A percentile compares a stretch with the other conserved stretches of the same genome.
Evolutionary conservation across 2,329 filamentous ascomycete genomes (phyloP).

Genomic region (Fragosphaeria purpurea): DNA sequence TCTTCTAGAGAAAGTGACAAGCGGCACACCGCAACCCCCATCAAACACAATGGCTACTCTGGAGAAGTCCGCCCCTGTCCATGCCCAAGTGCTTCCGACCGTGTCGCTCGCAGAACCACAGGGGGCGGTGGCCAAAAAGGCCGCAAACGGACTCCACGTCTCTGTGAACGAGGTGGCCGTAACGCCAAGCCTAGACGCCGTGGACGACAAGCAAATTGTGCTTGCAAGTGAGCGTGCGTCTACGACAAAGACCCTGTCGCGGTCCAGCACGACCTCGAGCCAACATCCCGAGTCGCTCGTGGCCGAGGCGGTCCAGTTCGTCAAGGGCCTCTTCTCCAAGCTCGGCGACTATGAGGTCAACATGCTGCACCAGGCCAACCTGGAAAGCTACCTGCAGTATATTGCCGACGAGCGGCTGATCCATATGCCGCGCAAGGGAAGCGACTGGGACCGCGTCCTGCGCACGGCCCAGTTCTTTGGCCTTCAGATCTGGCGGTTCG

Average conservation of each 20-base stretch:
- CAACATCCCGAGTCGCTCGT: constrained; percentile 1
- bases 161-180: background rate
- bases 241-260: no score
- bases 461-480: constrained; percentile 31
- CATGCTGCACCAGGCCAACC: constrained; percentile 17
- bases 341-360: constrained; percentile 19
- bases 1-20: background rate
- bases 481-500: constrained; percentile 27
- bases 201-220: background rate
- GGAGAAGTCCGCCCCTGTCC: background rate
- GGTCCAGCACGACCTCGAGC: no score
- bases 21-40: background rate
- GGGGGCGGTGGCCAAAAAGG: background rate
- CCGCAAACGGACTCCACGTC: background rate
- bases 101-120: background rate
- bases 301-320: constrained; percentile 6
- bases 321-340: constrained; percentile 14
- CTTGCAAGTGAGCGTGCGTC: no score
- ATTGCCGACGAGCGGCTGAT: constrained; percentile 30
- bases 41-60: background rate
- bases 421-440: constrained; percentile 30
- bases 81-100: background rate
- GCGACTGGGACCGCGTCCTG: constrained; percentile 30
- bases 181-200: background rate
- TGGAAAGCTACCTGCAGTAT: constrained; percentile 24